Percentiles rank a stretch among this genome's conserved stretches.
phyloP scores from a whole-genome alignment of 208 protist species.

The Trypanosoma theileri region DNA sequence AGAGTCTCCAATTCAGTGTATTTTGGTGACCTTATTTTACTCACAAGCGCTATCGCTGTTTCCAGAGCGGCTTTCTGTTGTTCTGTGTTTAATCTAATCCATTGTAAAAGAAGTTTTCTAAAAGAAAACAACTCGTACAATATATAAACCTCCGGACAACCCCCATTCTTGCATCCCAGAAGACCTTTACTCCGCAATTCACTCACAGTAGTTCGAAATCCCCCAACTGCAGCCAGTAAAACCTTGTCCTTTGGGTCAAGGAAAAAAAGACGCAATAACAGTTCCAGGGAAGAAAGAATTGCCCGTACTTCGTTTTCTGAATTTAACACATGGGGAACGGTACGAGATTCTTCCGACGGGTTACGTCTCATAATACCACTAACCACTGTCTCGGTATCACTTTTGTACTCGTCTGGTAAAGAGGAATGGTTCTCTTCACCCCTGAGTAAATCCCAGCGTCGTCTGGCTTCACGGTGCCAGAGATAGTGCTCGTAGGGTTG shows the following conservation, averaged over 20 bases:
- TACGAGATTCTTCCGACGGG: neutral
- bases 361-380: neutral
- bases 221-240: conserved; percentile 27
- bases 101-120: conserved; percentile 42
- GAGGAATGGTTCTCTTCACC: neutral
- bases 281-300: conserved; percentile 48
- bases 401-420: conserved; percentile 1
- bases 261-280: conserved; percentile 46
- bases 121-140: conserved; percentile 65
- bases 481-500: conserved; percentile 37
- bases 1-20: conserved; percentile 12
- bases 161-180: conserved; percentile 24
- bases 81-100: conserved; percentile 30
- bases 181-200: conserved; percentile 38
- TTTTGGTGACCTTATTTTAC: conserved; percentile 20
- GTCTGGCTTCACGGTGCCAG: conserved; percentile 39
- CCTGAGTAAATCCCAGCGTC: conserved; percentile 13
- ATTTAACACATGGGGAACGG: conserved; percentile 15
- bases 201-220: conserved; percentile 38
- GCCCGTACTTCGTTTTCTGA: conserved; percentile 19
- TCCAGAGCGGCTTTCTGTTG: conserved; percentile 8
- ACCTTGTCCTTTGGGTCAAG: conserved; percentile 25
- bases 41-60: conserved; percentile 20
- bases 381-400: conserved; percentile 10
- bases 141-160: conserved; percentile 48